Base-by-base conservation (phyloP, 108 stramenopile species). In the Conticribra guillardii region DNA sequence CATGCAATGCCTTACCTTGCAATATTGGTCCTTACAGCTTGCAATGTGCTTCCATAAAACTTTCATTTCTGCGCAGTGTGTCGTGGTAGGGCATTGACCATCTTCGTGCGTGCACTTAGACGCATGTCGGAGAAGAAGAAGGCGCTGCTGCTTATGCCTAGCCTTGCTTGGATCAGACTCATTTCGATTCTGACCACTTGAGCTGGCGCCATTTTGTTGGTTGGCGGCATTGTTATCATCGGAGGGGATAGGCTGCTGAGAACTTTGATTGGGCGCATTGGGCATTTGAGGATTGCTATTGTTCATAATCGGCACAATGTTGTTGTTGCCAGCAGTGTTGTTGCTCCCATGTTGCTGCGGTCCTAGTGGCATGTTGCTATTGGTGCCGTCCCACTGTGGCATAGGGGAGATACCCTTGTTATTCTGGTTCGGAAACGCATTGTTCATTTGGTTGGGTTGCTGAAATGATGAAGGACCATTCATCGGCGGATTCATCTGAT, bases 21-120 rank as follows among this genome's bases (percentile, higher is more conserved):
- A 99, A 30, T 88, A 74, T 34, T 95, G 95, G 57, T 97, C 87
- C 72, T 96, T 97, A 73, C 99, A 99, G 69, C 88, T 93, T 33
- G 97, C 96, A 57, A 99, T 98, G 67, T 99, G 99, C 54, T 96
- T 94, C 99, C 99, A 99, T 2, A 99, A 82, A 46, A 84, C 77
- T 82, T 99, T 99, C 99, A 99, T 99, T 41, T 86, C 91, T 17
- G 85, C 94, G 73, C 99, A 99, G 78, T 98, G 97, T 56, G 94
- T 97, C 22, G 97, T 98, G 16, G 90, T 88, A 11, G 89, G 91
- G 60, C 99, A 99, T 33, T 81, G 68, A 21, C 86, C 91, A 31
- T 71, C 70, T 60, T 82, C 87, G 26, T 86, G 81, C 4, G 89
- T 82, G 53, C 99, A 99, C 70, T 97, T 96, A 28, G 98, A 97